phyloP scores from a whole-genome alignment of 257 asterid species.

The Solanum chilense region DNA sequence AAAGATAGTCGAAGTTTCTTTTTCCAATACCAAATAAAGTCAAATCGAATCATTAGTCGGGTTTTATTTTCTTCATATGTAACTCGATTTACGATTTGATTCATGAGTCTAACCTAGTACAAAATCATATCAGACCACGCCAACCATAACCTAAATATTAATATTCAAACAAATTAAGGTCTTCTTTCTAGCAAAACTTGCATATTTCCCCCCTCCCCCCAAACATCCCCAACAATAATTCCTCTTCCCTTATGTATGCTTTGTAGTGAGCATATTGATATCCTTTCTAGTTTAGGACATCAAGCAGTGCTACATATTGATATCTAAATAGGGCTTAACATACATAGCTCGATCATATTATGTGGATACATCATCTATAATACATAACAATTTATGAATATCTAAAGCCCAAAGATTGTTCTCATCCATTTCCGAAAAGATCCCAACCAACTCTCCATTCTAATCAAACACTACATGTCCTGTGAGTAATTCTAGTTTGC shows the following conservation, averaged over 20 bases:
- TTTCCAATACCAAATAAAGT: no score
- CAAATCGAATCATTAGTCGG: no score
- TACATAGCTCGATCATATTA: background rate
- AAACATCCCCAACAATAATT: background rate
- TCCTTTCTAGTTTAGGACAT: background rate
- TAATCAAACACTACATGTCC: background rate
- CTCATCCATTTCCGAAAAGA: background rate
- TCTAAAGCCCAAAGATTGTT: background rate
- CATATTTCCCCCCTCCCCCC: no score
- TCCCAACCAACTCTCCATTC: background rate
- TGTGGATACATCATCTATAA: background rate
- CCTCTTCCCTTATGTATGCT: background rate
- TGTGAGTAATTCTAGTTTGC: background rate
- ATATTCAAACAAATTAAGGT: background rate
- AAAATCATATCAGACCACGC: slow-evolving; percentile 5
- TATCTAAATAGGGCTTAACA: background rate
- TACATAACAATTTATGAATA: background rate
- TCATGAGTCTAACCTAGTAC: background rate
- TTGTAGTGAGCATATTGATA: slow-evolving; percentile 20
- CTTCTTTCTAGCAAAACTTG: background rate
- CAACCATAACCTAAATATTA: background rate
- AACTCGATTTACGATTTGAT: no score
- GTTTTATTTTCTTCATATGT: no score
- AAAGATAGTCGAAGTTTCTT: no score
- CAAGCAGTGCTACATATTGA: no score